Conservation (phyloP, 345 rosid species). For the Mangifera indica region DNA sequence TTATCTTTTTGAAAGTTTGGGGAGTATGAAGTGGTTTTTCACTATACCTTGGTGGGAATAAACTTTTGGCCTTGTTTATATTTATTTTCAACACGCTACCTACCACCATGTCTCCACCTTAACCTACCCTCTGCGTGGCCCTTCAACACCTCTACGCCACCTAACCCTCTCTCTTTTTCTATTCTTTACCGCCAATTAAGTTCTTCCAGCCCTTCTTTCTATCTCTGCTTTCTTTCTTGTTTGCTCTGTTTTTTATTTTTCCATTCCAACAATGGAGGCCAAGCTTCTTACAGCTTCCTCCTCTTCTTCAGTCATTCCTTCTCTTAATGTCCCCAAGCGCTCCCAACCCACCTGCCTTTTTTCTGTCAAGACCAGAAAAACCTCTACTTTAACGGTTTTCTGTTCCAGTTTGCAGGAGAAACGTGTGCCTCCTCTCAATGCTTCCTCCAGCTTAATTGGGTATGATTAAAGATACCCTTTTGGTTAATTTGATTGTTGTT, state of each 20-base stretch:
- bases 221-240: neutral
- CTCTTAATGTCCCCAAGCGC: conserved; percentile 26
- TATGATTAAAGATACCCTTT: conserved; percentile 26
- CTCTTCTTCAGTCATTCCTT: conserved; percentile 32
- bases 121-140: neutral
- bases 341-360: conserved; percentile 21
- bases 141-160: neutral
- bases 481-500: conserved; percentile 6
- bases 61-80: too few relatives aligned
- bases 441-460: conserved; percentile 49
- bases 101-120: too few relatives aligned
- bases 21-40: too few relatives aligned
- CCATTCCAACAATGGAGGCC: conserved; percentile 51
- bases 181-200: neutral
- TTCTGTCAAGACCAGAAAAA: conserved; percentile 13
- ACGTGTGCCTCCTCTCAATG: conserved; percentile 33
- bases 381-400: conserved; percentile 11
- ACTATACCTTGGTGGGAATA: too few relatives aligned
- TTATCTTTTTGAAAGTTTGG: too few relatives aligned
- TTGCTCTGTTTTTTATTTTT: conserved; percentile 9
- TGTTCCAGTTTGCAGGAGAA: conserved; percentile 33
- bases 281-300: conserved; percentile 41
- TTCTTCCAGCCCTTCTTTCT: neutral
- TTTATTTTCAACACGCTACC: too few relatives aligned
- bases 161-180: too few relatives aligned